Conservation (phyloP, 2,329 filamentous ascomycete species). For the Beauveria rudraprayagi region DNA sequence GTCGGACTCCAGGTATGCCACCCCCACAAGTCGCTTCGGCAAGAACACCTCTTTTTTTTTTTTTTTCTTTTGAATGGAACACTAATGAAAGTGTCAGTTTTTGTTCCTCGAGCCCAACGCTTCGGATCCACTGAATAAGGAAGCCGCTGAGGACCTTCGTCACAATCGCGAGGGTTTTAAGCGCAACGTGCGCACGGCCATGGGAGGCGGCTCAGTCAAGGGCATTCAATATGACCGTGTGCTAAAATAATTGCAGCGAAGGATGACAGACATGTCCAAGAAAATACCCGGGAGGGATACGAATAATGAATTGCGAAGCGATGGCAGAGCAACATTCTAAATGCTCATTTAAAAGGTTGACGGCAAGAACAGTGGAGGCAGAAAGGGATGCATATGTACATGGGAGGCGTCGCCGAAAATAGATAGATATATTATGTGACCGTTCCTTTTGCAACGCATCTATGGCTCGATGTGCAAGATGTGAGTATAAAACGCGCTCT, state of each 20-base stretch:
- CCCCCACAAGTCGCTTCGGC: background rate
- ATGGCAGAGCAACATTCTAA: background rate
- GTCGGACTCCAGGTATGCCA: constrained; percentile 72
- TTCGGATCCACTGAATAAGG: constrained; percentile 95
- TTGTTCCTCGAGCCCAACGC: constrained; percentile 97
- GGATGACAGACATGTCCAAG: too few species aligned
- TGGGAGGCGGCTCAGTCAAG: constrained; percentile 72
- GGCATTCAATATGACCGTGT: constrained; percentile 72
- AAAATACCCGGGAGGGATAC: background rate
- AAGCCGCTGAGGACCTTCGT: constrained; percentile 87
- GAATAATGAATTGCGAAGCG: constrained; percentile 2
- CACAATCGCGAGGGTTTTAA: constrained; percentile 82
- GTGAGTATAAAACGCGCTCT: background rate
- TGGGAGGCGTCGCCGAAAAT: background rate
- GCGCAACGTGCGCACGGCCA: constrained; percentile 76
- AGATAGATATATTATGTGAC: too few species aligned
- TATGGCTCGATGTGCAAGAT: background rate
- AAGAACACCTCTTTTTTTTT: background rate
- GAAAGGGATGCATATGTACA: background rate
- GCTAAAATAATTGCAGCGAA: constrained; percentile 43
- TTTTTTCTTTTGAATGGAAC: background rate
- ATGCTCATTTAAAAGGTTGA: background rate
- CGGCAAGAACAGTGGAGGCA: background rate
- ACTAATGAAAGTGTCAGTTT: constrained; percentile 49
- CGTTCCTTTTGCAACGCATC: background rate